Evolutionary conservation across 2,329 filamentous ascomycete genomes (phyloP), one percentile per base, ranked within the genome.

Genomic region (Cladosporium sp.): DNA sequence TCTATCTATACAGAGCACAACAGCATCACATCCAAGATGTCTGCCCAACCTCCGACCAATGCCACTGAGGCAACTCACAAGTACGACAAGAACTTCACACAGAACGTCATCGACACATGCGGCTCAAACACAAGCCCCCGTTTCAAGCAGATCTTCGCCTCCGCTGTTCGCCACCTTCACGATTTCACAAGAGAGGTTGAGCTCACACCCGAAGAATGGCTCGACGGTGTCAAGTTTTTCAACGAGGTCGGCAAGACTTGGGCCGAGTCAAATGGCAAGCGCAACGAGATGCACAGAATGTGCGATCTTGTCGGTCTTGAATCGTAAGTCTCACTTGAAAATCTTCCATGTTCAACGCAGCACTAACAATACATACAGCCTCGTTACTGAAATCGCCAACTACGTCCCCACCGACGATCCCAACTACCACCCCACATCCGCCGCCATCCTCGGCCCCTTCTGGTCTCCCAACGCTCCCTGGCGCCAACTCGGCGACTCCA

Each of bases 181-280:
- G 87, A 91, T 74, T 91, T 91, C 71, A 82, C 84, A 57, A 84
- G 89, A 58, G 89, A 92, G 69, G 83, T 89, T 62, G 87, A 91
- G 74, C 82, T 92, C 52, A 90, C 85, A 17, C 80, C 84, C 32
- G 88, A 89, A 56, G 89, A 92, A 74, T 91, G 88, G 88, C 82
- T 90, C 73, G 74, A 83, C 7, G 89, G 88, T 55, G 87, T 91
- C 56, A 80, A 87, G 67, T 91, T 88, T 70, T 76, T 91, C 75
- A 91, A 91, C 77, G 80, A 83, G 45, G 82, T 90, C 61, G 88
- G 89, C 45, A 48, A 48, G 45, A 48, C 13, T 6, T 48, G 45
- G 45, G 67, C 68, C 9, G 75, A 75, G 56, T 87, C 82, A 62
- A 81, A 81, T 56, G 81, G 82, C 69, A 87, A 83, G 65, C 80